Conservation (phyloP, 441 rosid genomes). For the Pelargonium fulgidum region DNA sequence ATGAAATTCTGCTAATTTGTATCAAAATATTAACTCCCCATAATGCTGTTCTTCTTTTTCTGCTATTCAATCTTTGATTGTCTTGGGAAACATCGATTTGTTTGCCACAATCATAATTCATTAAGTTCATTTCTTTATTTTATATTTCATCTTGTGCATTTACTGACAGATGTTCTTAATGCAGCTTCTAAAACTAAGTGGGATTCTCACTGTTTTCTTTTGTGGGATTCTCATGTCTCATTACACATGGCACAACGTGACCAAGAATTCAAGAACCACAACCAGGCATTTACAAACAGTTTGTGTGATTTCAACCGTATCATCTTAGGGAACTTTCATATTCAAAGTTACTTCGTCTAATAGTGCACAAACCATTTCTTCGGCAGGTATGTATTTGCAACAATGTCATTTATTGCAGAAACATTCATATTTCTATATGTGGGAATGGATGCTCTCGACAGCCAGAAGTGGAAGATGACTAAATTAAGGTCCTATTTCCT, state of each 20-base stretch:
- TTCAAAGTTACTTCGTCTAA: no score
- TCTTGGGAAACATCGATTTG: no score
- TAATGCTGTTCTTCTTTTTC: no score
- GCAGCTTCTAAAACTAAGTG: conserved; percentile 72
- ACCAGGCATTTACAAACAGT: conserved; percentile 48
- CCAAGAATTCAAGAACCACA: conserved; percentile 81
- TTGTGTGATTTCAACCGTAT: conserved; percentile 2
- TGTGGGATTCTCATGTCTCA: conserved; percentile 97
- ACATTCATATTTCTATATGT: no score
- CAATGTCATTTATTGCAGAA: conserved; percentile 83
- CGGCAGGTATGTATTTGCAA: conserved; percentile 71
- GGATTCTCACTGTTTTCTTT: conserved; percentile 88
- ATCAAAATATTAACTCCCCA: no score
- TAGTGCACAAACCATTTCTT: conserved; percentile 3
- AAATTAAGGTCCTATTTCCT: conserved; percentile 43
- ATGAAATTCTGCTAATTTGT: no score
- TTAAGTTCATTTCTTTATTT: no score
- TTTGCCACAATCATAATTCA: no score
- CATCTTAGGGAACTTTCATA: not conserved
- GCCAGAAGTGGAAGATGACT: conserved; percentile 70
- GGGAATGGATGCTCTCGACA: conserved; percentile 88
- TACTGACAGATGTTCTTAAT: not conserved
- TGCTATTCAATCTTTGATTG: no score
- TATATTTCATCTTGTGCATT: no score
- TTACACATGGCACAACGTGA: conserved; percentile 94